Conservation (phyloP, 257 asterid genomes). For the Vinca minor region DNA sequence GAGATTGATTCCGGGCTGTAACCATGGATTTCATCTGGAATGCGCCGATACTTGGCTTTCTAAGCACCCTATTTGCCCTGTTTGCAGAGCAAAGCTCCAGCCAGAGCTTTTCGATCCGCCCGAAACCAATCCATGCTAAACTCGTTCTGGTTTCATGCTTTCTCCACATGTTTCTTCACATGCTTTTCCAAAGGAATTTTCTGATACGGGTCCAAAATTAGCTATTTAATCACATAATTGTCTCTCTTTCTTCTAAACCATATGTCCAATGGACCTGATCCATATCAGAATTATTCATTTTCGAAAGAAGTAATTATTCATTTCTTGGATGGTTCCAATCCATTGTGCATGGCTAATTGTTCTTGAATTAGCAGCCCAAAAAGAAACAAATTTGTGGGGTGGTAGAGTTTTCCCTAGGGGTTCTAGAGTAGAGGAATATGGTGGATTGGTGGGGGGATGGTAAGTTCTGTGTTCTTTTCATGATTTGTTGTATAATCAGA, state of each 20-base stretch:
- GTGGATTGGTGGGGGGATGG: too few relatives aligned
- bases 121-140: slow-evolving; percentile 40
- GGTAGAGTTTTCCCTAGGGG: not conserved
- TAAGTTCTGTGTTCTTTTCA: not conserved
- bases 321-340: too few relatives aligned
- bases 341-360: too few relatives aligned
- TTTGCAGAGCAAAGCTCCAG: slow-evolving; percentile 56
- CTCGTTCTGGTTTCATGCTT: too few relatives aligned
- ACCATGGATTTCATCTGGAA: slow-evolving; percentile 70
- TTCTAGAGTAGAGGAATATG: too few relatives aligned
- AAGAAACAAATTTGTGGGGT: not conserved
- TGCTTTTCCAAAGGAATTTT: too few relatives aligned
- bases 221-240: too few relatives aligned
- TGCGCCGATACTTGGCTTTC: slow-evolving; percentile 86
- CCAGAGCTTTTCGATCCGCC: slow-evolving; percentile 42
- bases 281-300: too few relatives aligned
- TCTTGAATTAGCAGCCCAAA: not conserved
- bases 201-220: not conserved
- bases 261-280: too few relatives aligned
- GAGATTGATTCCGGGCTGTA: slow-evolving; percentile 67
- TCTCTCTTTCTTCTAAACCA: too few relatives aligned
- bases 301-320: too few relatives aligned
- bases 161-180: not conserved
- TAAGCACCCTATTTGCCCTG: slow-evolving; percentile 52
- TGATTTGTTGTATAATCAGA: not conserved